Base-by-base conservation (phyloP, 805 yeast genomes). In the Metschnikowia kunwiensis region DNA sequence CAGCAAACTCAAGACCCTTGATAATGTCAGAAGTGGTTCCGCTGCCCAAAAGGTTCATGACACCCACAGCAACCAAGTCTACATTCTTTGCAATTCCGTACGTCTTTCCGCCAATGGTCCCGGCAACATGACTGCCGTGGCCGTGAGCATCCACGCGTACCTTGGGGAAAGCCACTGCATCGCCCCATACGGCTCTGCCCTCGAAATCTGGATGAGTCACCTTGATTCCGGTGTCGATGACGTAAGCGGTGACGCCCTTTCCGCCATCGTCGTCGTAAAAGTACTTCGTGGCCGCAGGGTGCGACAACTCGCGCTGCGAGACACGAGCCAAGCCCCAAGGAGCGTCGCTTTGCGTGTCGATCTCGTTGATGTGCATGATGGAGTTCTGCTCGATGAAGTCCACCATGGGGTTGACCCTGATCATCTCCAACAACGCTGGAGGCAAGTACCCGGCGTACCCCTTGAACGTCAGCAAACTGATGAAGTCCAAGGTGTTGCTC, bases 51-150 rank as follows among this genome's bases (percentile, higher is more conserved):
- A 86, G 78, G 63, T 82, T 78, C 61, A 86, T 72, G 7, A 86
- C 95, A 60, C 86, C 86, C 42, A 86, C 85, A 20, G 94, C 94
- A 51, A 83, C 87, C 37, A 86, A 61, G 14, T 79, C 70, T 7
- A 89, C 93, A 34, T 76, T 70, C 63, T 87, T 86, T 38, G 95
- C 89, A 37, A 86, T 86, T 66, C 96, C 96, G 47, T 81, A 86
- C 34, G 77, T 68, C 43, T 70, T 70, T 15, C 93, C 83, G 33
- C 82, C 96, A 53, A 89, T 86, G 23, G 94, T 87, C 64, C 96
- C 97, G n/a, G 96, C 95, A 68, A 94, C 86, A 57, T 88, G 97
- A 30, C 96, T 86, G 55, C 97, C 97, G 63, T 88, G 97, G 34
- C 96, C 97, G 53, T 86, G 84, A 35, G 87, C 93, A 59, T 89